Evolutionary conservation across 169 alveolate genomes (phyloP), one percentile per base, ranked within the genome.

Genomic region (Plasmodium relictum): DNA sequence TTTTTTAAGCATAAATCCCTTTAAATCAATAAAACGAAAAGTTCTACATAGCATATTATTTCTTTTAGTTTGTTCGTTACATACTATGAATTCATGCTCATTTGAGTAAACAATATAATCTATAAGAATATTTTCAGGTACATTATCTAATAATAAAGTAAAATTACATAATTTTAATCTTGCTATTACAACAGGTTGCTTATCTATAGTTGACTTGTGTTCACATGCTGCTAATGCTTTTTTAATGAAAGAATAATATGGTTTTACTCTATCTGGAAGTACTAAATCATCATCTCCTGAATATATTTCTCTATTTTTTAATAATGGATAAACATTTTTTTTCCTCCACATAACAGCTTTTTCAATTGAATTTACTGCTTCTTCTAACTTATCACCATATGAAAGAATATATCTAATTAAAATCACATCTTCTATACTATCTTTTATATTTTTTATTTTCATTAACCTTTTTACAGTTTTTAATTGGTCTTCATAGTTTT

Each of bases 141-240:
- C 89, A 54, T 76, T 68, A 48, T 76, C 89, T 42, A 76, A 69
- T 22, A 76, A 69, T 24, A 76, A 68, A 37, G 89, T 76, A 63
- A 76, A 76, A 76, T 76, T 76, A 76, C 89, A 76, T 63, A 76
- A 76, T 69, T 48, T 76, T 48, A 76, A 69, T 63, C 89, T 62
- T 8, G 73, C 89, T n/a, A 76, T 76, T 22, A 76, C 89, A 22
- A 76, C 62, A 14, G 89, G 89, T 76, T 76, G 89, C 39, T 76
- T 63, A 62, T 76, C 89, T 76, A 76, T 20, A 24, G 89, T 62
- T 6, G 8, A 42, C 41, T 76, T 76, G 18, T 76, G 89, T 24
- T 24, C 56, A 63, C 89, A 63, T 63, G 89, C 89, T 45, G 89
- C 89, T 76, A 76, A 68, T n/a, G 89, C 58, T 54, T 76, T 76